Conservation (phyloP, 108 stramenopile species). For the Cyclostephanos tholiformis region DNA sequence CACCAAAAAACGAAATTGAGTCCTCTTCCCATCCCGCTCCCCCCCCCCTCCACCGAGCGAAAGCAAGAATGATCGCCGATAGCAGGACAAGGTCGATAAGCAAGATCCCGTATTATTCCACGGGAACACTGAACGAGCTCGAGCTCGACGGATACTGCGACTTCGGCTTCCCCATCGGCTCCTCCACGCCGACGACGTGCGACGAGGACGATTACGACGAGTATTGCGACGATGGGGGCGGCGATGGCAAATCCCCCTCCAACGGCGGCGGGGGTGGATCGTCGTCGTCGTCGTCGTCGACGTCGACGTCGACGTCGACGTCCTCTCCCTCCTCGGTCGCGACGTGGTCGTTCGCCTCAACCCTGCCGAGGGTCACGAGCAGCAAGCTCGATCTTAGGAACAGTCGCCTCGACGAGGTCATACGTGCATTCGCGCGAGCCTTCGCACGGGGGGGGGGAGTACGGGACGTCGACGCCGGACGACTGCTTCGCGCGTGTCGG, state of each 20-base stretch:
- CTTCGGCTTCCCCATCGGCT: constrained; percentile 15
- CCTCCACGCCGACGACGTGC: not conserved
- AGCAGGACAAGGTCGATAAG: not conserved
- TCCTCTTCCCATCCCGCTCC: not conserved
- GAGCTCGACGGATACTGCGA: constrained; percentile 29
- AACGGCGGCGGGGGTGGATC: too few species aligned
- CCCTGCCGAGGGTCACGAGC: constrained; percentile 17
- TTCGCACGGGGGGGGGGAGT: constrained; percentile 9
- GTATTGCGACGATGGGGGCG: too few species aligned
- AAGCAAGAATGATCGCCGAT: not conserved
- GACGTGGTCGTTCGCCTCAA: constrained; percentile 1
- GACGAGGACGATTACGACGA: not conserved
- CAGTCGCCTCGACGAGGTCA: constrained; percentile 21
- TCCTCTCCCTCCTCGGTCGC: not conserved
- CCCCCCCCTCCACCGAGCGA: not conserved
- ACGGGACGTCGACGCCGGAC: constrained; percentile 37
- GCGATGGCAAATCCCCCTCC: too few species aligned
- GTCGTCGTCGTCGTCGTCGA: constrained; percentile 9
- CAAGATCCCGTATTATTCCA: constrained; percentile 11
- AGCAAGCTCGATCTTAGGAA: constrained; percentile 13
- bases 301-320: not conserved
- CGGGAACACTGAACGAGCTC: constrained; percentile 20
- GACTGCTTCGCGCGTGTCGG: constrained; percentile 39
- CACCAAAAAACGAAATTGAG: too few species aligned
- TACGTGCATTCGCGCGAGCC: constrained; percentile 17